Base-by-base conservation (phyloP, 2,329 filamentous ascomycete species). In the Sphaerulina vaccinii region DNA sequence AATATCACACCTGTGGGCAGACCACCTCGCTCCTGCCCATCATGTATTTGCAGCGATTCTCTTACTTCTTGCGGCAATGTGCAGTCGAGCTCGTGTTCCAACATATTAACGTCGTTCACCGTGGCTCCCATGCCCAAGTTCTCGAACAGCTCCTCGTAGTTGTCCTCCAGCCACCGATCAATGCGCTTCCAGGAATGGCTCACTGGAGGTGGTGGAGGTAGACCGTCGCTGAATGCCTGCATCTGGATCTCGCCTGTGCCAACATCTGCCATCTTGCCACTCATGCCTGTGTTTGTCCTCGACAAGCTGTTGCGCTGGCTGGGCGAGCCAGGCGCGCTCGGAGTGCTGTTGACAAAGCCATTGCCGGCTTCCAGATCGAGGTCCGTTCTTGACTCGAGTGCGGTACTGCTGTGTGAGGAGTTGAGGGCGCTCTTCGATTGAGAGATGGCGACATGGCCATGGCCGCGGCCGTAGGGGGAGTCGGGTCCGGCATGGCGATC, bases 11-110 rank as follows among this genome's bases (percentile, higher is more conserved):
- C 93, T 0, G 92, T 96, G 1, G 93, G 93, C 51, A 80, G 80
- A 58, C 93, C 93, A 56, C 90, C 89, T 58, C 93, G 87, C 73
- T 99, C 93, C 72, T 99, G 93, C n/a, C 93, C 93, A 66, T 99
- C 93, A 70, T 99, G 93, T 47, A 90, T 71, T 75, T 88, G 84
- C 64, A 96, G 75, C 1, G 93, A 97, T 65, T 99, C 91, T 62
- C 93, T 86, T 47, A 99, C 84, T 66, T 99, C 93, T 71, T 92
- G 84, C 13, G 93, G 93, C 36, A 99, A 80, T 22, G 90, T 92
- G 74, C 90, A 95, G 70, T 99, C 92, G 44, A 99, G 79, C 70
- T 95, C 87, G 71, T 97, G 90, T 74, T 99, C 93, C 47, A 99
- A 77, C 72, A 97, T 93, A 71, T 96, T 97, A 68, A 99, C 78